phyloP scores from a whole-genome alignment of 78 protist genomes.

The Guillardia theta region DNA sequence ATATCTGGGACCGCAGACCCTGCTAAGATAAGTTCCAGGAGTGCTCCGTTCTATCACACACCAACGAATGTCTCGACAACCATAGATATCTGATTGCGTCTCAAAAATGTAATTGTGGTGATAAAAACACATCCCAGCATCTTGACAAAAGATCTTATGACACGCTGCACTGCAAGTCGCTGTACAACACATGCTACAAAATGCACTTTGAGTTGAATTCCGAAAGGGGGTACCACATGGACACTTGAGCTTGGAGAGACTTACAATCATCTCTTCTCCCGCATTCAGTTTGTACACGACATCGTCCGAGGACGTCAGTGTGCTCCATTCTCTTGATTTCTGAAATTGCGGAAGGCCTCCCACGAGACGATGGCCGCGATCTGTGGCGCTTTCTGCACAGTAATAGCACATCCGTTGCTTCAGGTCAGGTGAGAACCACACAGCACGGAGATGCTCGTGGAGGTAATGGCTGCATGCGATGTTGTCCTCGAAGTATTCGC shows the following conservation, averaged over 20 bases:
- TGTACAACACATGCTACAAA: conserved; percentile 27
- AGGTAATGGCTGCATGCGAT: not conserved
- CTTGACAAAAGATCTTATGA: not conserved
- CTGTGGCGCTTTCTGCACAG: conserved; percentile 10
- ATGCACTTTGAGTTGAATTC: not conserved
- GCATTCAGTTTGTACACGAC: not conserved
- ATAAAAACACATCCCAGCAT: not conserved
- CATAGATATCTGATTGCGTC: not conserved
- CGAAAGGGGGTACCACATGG: conserved; percentile 22
- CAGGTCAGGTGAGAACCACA: not conserved
- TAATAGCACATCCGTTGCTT: not conserved
- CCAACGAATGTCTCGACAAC: conserved; percentile 17
- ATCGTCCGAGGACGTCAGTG: not conserved
- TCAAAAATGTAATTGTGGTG: not conserved
- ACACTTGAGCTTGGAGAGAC: not conserved
- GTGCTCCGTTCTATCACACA: not conserved
- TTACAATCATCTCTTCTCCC: not conserved
- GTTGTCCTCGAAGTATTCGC: not conserved
- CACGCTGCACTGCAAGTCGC: conserved; percentile 28
- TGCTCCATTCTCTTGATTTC: not conserved
- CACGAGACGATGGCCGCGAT: not conserved
- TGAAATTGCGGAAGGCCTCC: not conserved
- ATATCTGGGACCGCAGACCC: not conserved
- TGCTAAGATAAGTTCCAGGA: not conserved
- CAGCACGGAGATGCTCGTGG: not conserved